Base-by-base conservation (phyloP, 352 stramenopile genomes). In the Peronospora farinosa region DNA sequence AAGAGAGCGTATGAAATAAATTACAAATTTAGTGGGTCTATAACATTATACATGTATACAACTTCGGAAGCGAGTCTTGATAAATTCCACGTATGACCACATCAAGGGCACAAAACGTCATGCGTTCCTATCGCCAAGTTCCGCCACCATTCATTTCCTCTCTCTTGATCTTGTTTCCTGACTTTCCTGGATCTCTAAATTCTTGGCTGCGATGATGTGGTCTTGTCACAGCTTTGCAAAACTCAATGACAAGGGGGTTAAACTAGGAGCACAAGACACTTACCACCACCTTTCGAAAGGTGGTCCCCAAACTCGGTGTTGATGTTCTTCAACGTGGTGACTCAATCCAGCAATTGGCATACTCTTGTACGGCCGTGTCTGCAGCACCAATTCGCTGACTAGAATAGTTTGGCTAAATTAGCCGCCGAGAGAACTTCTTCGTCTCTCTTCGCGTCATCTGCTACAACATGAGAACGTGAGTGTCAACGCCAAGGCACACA, bases 311-410 rank as follows among this genome's bases (percentile, higher is more conserved):
- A 68, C 43, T 95, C 86, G 27, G 89, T 80, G 65, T 97, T 97
- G 38, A 84, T 85, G 47, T 92, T 92, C 60, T 98, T 91, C 19
- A 96, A 70, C 25, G 67, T 69, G 51, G 88, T 89, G 54, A 92
- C 77, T 12, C 86, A 78, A 36, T 95, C 90, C 4, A 96, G 66
- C 23, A 96, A 65, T 52, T 96, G 83, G 40, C 96, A 98, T 98
- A 51, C 87, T 94, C 68, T 98, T 98, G 72, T 97, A 98, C 74
- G 98, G 92, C 7, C 95, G 75, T 41, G 92, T 98, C 66, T 96
- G 83, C 40, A 95, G 66, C 17, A 95, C 40, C 82, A 69, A 44
- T 92, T 88, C 17, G 78, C 82, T 7, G 77, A 91, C 30, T 86
- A 63, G 44, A 92, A 89, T 21, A 96, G 63, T 55, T 93, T 91